These are phyloP conservation scores for Tinospora cordifolia DNA, from an alignment of 164 flowering plant species.

Conservation along the genomic window DNA sequence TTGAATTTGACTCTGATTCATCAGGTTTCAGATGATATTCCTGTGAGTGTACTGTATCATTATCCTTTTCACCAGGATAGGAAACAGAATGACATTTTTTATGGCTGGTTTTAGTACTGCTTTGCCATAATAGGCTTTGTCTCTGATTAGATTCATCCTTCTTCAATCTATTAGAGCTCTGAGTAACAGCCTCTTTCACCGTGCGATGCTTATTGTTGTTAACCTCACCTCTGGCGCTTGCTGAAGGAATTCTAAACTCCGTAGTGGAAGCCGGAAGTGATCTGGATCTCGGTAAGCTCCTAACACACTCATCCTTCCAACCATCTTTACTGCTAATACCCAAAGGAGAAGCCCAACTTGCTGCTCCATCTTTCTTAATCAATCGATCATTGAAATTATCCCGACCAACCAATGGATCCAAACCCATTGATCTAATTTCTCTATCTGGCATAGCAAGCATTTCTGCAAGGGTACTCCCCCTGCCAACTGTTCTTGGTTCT, in stretches of 20 bases:
- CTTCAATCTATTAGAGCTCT: constrained; percentile 20
- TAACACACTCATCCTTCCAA: constrained; percentile 49
- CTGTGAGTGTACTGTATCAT: constrained; percentile 5
- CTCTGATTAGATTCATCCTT: constrained; percentile 16
- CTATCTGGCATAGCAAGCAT: constrained; percentile 66
- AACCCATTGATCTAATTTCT: constrained; percentile 22
- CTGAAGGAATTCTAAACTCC: constrained; percentile 24
- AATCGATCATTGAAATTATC: constrained; percentile 20
- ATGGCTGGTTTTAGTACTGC: constrained; percentile 19
- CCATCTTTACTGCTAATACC: constrained; percentile 83
- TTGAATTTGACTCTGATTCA: constrained; percentile 10
- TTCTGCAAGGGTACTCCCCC: constrained; percentile 71
- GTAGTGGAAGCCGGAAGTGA: constrained; percentile 44
- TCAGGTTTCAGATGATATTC: constrained; percentile 17
- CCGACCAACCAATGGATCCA: constrained; percentile 15
- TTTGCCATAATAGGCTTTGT: constrained; percentile 22
- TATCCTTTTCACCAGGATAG: constrained; percentile 8
- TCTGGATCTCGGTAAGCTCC: constrained; percentile 40
- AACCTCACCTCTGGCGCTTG: constrained; percentile 22
- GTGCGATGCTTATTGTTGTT: constrained; percentile 22
- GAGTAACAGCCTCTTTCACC: constrained; percentile 21
- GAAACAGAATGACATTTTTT: constrained; percentile 24
- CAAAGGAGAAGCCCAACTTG: constrained; percentile 32
- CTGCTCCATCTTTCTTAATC: constrained; percentile 16
- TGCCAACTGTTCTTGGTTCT: constrained; percentile 26